A percentile compares a stretch with the other conserved stretches of the same genome.
Conservation (phyloP, 1,284 basidiomycete genomes). For the Exobasidium cylindrosporum region DNA sequence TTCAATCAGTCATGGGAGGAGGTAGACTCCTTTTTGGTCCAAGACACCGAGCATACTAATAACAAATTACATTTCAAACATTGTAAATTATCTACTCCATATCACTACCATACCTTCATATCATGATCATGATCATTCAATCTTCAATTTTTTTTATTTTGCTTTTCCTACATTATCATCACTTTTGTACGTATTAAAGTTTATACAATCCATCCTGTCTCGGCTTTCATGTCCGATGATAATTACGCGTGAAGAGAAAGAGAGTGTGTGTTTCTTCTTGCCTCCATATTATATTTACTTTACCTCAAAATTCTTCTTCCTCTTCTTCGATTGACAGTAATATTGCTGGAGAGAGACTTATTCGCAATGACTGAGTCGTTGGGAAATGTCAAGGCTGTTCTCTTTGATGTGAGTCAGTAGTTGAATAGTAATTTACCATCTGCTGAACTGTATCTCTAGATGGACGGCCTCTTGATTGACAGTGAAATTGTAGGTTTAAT, state of each 20-base stretch:
- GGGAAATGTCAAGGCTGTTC: constrained; percentile 29
- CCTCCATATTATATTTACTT: background rate
- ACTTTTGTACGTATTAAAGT: no score
- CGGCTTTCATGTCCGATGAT: no score
- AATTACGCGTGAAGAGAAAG: background rate
- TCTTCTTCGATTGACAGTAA: background rate
- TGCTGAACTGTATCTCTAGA: constrained; percentile 17
- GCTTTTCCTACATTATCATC: no score
- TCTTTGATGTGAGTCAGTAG: constrained; percentile 26
- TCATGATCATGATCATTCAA: no score
- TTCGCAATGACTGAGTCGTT: constrained; percentile 7
- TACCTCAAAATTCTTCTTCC: no score
- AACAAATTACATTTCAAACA: no score
- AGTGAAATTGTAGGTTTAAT: constrained; percentile 31
- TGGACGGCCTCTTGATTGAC: constrained; percentile 55
- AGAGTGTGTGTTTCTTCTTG: background rate
- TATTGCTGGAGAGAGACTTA: no score
- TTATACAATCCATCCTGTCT: no score
- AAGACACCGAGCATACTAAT: background rate
- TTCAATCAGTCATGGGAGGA: background rate
- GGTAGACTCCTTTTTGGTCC: background rate
- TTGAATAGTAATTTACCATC: background rate
- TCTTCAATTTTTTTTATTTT: no score
- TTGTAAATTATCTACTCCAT: no score
- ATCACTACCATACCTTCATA: no score